These are phyloP conservation scores for Pinus tabuliformis DNA, from an alignment of 75 land plant genomes.

Conservation along the genomic window DNA sequence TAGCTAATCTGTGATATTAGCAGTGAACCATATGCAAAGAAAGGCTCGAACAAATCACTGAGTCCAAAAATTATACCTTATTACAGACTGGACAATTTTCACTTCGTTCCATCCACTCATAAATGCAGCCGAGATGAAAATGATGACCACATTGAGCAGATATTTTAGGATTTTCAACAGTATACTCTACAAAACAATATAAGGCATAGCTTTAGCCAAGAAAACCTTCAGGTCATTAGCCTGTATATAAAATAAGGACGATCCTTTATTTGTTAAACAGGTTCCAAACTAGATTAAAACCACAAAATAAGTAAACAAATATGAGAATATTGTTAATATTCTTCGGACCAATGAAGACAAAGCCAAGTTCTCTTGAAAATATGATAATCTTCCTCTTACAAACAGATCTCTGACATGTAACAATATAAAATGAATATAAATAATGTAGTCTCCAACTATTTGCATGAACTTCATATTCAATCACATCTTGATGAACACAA, in stretches of 20 bases:
- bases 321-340: neutral
- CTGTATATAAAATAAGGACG: neutral
- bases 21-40: neutral
- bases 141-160: slow-evolving; percentile 60
- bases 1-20: neutral
- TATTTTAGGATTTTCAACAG: slow-evolving; percentile 65
- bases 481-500: neutral
- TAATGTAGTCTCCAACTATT: neutral
- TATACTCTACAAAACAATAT: slow-evolving; percentile 43
- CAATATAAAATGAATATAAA: neutral
- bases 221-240: too few relatives aligned
- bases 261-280: neutral
- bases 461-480: neutral
- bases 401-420: neutral
- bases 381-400: neutral
- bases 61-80: slow-evolving; percentile 34
- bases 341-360: neutral
- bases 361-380: neutral
- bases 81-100: slow-evolving; percentile 66
- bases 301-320: neutral
- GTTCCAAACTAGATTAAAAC: neutral
- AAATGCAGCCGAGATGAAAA: slow-evolving; percentile 68
- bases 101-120: slow-evolving; percentile 79
- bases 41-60: neutral
- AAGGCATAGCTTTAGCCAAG: neutral